Evolutionary conservation across 805 yeast species (phyloP).

Genomic region (Jamesozyma lodderae): DNA sequence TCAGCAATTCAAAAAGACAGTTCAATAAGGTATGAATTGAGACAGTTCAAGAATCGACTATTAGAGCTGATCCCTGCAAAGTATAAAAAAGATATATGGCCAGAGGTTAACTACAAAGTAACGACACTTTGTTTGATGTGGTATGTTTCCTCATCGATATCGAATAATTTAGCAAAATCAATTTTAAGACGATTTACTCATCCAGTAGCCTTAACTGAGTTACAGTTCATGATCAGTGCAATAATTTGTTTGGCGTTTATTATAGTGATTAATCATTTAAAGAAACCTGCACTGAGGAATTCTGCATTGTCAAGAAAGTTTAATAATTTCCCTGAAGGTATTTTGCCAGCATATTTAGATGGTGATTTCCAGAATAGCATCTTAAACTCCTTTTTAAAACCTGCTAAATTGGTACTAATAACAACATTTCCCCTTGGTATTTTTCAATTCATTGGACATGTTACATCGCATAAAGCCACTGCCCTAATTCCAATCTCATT

Average conservation of each 20-base stretch:
- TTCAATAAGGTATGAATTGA: neutral
- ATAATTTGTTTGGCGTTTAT: conserved; percentile 44
- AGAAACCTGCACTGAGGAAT: conserved; percentile 31
- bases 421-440: conserved; percentile 90
- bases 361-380: conserved; percentile 26
- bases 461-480: conserved; percentile 87
- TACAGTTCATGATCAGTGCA: conserved; percentile 73
- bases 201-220: conserved; percentile 84
- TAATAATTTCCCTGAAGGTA: conserved; percentile 28
- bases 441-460: conserved; percentile 88
- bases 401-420: conserved; percentile 42
- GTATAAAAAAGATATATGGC: conserved; percentile 12
- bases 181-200: conserved; percentile 61
- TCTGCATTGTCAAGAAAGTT: conserved; percentile 11
- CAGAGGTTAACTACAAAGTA: conserved; percentile 36
- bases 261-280: conserved; percentile 34
- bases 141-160: conserved; percentile 74
- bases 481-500: conserved; percentile 85
- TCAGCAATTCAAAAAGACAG: neutral
- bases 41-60: neutral
- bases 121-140: conserved; percentile 56
- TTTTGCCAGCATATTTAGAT: conserved; percentile 26
- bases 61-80: neutral
- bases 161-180: conserved; percentile 72
- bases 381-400: conserved; percentile 40